Percentiles rank a stretch among this genome's conserved stretches.
These are phyloP conservation scores for Vanrija sp. DNA, from an alignment of 1,284 basidiomycete genomes.

Conservation along the genomic window DNA sequence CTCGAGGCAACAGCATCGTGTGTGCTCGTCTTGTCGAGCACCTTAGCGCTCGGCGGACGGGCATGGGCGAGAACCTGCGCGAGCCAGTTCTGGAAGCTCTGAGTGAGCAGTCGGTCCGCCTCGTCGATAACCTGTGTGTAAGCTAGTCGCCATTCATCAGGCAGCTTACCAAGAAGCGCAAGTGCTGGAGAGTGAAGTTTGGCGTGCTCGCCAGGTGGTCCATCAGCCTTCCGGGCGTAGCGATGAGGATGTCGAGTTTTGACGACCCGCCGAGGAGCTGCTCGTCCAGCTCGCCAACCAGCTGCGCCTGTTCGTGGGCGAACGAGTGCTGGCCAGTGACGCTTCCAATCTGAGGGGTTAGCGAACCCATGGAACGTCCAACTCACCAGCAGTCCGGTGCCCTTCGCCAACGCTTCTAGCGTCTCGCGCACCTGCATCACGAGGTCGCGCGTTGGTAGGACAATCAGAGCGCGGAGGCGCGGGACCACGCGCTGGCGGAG, in stretches of 20 bases:
- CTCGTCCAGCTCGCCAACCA: slow-evolving; percentile 35
- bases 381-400: slow-evolving; percentile 75
- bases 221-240: slow-evolving; percentile 90
- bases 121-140: slow-evolving; percentile 82
- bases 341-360: slow-evolving; percentile 40
- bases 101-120: slow-evolving; percentile 88
- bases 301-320: slow-evolving; percentile 43
- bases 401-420: slow-evolving; percentile 77
- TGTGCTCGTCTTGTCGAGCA: slow-evolving; percentile 6
- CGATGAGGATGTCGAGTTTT: slow-evolving; percentile 89
- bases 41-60: slow-evolving; percentile 50
- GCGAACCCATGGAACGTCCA: not conserved
- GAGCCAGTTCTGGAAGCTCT: slow-evolving; percentile 96
- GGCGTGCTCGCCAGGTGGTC: slow-evolving; percentile 85
- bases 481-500: slow-evolving; percentile 70
- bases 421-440: slow-evolving; percentile 89
- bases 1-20: slow-evolving; percentile 52
- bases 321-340: slow-evolving; percentile 49
- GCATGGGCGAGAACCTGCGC: slow-evolving; percentile 71
- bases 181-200: slow-evolving; percentile 87
- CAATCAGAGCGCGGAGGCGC: slow-evolving; percentile 81
- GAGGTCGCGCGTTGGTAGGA: slow-evolving; percentile 93
- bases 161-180: slow-evolving; percentile 72
- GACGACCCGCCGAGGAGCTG: slow-evolving; percentile 61
- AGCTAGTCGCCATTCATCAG: not conserved